These are phyloP conservation scores for Aspergillus transmontanensis DNA, from an alignment of 2,329 filamentous ascomycete genomes.

Conservation along the genomic window DNA sequence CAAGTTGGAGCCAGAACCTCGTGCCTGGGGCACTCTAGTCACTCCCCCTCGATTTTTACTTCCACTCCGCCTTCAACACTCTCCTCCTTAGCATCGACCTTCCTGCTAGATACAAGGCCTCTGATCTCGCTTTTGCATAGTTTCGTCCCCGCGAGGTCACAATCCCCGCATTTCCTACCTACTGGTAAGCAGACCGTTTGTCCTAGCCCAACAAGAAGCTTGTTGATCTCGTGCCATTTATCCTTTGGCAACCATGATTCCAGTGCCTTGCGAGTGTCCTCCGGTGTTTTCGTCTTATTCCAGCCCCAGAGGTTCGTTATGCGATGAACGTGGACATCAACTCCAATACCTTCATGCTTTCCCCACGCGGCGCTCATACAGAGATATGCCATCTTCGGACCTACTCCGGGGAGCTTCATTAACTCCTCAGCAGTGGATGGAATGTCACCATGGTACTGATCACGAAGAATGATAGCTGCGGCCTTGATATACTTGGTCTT, in stretches of 20 bases:
- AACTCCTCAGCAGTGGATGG: constrained; percentile 76
- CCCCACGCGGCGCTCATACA: constrained; percentile 78
- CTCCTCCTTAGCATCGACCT: constrained; percentile 10
- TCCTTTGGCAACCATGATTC: constrained; percentile 83
- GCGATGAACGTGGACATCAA: constrained; percentile 92
- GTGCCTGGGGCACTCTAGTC: constrained; percentile 16
- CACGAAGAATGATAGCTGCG: constrained; percentile 70
- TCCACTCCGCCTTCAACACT: constrained; percentile 7
- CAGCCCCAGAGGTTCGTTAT: constrained; percentile 95
- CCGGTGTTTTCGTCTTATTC: constrained; percentile 78
- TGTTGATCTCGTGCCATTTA: constrained; percentile 90
- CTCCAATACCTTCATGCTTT: constrained; percentile 75
- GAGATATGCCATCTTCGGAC: constrained; percentile 92
- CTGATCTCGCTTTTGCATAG: constrained; percentile 74
- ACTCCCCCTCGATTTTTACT: constrained; percentile 29
- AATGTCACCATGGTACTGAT: constrained; percentile 74
- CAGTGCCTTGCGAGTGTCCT: constrained; percentile 75
- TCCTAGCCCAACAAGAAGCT: constrained; percentile 82
- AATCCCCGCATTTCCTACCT: constrained; percentile 80
- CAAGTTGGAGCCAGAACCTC: not conserved
- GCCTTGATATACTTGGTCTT: constrained; percentile 85
- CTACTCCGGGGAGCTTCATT: constrained; percentile 78
- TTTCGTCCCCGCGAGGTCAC: constrained; percentile 73
- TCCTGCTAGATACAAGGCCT: constrained; percentile 58
- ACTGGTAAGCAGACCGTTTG: constrained; percentile 84